Evolutionary conservation across 2,329 filamentous ascomycete genomes (phyloP).

Genomic region (Sarocladiaceae sp.): DNA sequence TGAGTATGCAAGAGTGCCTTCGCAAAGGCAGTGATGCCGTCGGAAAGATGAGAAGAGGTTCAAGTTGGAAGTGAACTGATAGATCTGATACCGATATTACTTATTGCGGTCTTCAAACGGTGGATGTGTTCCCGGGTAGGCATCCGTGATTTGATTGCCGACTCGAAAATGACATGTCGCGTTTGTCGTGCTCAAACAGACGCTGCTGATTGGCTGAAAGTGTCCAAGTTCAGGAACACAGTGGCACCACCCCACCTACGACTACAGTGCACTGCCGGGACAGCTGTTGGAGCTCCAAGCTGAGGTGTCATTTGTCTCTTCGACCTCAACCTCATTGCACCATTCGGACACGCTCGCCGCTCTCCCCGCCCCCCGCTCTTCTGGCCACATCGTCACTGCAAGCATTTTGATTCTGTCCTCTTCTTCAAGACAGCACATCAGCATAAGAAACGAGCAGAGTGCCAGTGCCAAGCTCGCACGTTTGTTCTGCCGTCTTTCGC

Average conservation of each 20-base stretch:
- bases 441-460: slow-evolving; percentile 7
- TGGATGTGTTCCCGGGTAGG: background rate
- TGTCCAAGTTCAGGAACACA: too few species aligned
- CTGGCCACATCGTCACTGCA: background rate
- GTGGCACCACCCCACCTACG: background rate
- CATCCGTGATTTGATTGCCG: background rate
- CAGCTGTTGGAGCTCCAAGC: background rate
- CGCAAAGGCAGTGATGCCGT: background rate
- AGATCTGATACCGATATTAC: background rate
- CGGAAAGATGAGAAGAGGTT: background rate
- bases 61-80: background rate
- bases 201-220: slow-evolving; percentile 1
- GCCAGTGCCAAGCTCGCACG: too few species aligned
- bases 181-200: background rate
- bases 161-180: background rate
- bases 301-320: slow-evolving; percentile 1
- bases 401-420: background rate
- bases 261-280: too few species aligned
- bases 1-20: too few species aligned
- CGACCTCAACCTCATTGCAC: background rate
- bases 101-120: background rate
- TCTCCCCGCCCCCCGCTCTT: background rate
- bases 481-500: background rate
- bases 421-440: background rate
- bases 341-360: background rate